Base-by-base conservation (phyloP, 352 stramenopile genomes). In the Pythium myriotylum region DNA sequence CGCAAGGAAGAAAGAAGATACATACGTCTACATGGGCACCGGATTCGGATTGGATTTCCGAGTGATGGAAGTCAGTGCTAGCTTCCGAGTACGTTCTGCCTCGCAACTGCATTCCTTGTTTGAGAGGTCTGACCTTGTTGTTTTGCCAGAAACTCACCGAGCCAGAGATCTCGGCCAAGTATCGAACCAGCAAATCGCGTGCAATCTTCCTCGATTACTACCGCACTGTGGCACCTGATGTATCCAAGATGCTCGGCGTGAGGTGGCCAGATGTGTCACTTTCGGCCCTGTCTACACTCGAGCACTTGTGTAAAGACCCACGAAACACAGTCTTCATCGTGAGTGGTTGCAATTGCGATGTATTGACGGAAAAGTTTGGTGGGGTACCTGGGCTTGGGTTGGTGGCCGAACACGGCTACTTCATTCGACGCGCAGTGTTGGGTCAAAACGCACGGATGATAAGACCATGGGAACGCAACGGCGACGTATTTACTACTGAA, bases 161-260 rank as follows among this genome's bases (percentile, higher is more conserved):
- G n/a, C 68, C 84, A 22, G 76, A 89, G 32, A 68, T 92, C 48
- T 61, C 73, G 2, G 77, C 78, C n/a, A 60, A 62, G 3, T 94
- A 92, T 59, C 71, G 76, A 7, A 85, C 79, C 7, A 92, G 83
- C 71, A 84, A 74, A 13, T 82, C 79, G 4, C 84, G 95, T 9
- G 82, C 98, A 3, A 98, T 99, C 65, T 93, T 99, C 55, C 77
- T 99, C 22, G 97, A 99, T 68, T 99, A 99, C 63, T 98, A 98
- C 51, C 96, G 97, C 51, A 99, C 97, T 2, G 88, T 99, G 20
- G 86, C 98, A 9, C 91, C 90, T 7, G 97, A 99, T 58, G 80
- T 89, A 8, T 87, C 81, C 9, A 86, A 81, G 27, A 79, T 98
- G 24, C 94, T 80, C 60, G 74, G 74, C 9, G 78, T 87, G 12